A percentile compares a stretch with the other conserved stretches of the same genome.
phyloP scores from a whole-genome alignment of 805 yeast genomes.

The Candida taoyuanica region DNA sequence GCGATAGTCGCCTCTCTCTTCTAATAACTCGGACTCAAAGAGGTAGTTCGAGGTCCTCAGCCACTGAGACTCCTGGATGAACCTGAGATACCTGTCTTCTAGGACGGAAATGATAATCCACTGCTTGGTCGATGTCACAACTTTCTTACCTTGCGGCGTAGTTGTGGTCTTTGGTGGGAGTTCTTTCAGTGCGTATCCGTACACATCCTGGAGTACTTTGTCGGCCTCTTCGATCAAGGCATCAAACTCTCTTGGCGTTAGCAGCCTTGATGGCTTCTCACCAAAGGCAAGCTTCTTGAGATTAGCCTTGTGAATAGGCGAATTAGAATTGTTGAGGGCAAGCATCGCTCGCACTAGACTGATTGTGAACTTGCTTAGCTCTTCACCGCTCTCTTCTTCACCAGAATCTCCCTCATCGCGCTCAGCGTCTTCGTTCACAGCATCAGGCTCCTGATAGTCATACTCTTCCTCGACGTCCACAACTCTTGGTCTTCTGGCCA shows the following conservation, averaged over 20 bases:
- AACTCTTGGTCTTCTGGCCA: too few relatives aligned
- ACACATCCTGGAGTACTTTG: slow-evolving; percentile 5
- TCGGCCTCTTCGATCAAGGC: slow-evolving; percentile 7
- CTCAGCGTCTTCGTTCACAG: slow-evolving; percentile 1
- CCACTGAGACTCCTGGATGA: slow-evolving; percentile 19
- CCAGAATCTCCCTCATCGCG: slow-evolving; percentile 1
- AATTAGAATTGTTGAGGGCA: slow-evolving; percentile 8
- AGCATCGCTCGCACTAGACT: slow-evolving; percentile 12
- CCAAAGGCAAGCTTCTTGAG: slow-evolving; percentile 12
- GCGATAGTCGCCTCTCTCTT: slow-evolving; percentile 24
- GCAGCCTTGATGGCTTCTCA: too few relatives aligned
- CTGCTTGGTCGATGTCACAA: slow-evolving; percentile 9
- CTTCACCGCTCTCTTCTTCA: not conserved
- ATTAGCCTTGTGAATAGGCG: slow-evolving; percentile 13
- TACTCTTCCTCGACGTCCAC: too few relatives aligned
- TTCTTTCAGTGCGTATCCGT: slow-evolving; percentile 11
- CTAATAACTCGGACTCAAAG: slow-evolving; percentile 23
- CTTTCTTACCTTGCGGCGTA: slow-evolving; percentile 12
- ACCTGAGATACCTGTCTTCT: slow-evolving; percentile 14
- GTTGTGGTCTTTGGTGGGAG: slow-evolving; percentile 14
- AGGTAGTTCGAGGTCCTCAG: slow-evolving; percentile 6
- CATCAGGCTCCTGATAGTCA: too few relatives aligned
- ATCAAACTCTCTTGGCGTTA: slow-evolving; percentile 2
- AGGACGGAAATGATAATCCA: slow-evolving; percentile 18
- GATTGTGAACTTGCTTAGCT: slow-evolving; percentile 2